phyloP scores from a whole-genome alignment of 1,284 basidiomycete genomes.

The Leccinum solheimii region DNA sequence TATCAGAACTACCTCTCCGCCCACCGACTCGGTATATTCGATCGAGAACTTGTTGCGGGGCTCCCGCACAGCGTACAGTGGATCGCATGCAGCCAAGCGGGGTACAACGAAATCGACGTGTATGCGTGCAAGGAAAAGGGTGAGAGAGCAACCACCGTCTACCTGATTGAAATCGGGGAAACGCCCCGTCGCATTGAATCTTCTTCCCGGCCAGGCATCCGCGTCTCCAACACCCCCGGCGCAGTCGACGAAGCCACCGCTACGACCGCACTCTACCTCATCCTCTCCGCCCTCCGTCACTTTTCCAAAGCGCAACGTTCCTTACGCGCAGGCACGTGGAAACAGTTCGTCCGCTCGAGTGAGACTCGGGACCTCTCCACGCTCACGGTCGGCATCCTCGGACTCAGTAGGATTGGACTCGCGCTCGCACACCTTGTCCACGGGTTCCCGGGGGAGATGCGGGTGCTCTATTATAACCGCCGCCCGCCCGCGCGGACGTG shows the following conservation, averaged over 20 bases:
- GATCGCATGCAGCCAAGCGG: slow-evolving; percentile 79
- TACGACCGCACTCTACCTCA: slow-evolving; percentile 82
- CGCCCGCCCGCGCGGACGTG: slow-evolving; percentile 42
- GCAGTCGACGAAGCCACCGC: slow-evolving; percentile 78
- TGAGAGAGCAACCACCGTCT: slow-evolving; percentile 26
- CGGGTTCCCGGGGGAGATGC: slow-evolving; percentile 71
- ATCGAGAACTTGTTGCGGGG: slow-evolving; percentile 68
- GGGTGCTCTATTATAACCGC: slow-evolving; percentile 82
- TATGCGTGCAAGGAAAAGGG: slow-evolving; percentile 70
- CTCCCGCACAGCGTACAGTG: slow-evolving; percentile 69
- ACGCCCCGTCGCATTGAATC: no score
- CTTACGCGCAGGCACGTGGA: slow-evolving; percentile 43
- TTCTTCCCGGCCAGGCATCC: slow-evolving; percentile 57
- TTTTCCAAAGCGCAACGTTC: slow-evolving; percentile 74
- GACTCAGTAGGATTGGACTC: slow-evolving; percentile 85
- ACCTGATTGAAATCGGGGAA: not conserved
- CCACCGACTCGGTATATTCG: slow-evolving; percentile 70
- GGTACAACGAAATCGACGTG: slow-evolving; percentile 84
- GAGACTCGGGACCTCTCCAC: slow-evolving; percentile 72
- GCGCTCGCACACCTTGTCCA: slow-evolving; percentile 66
- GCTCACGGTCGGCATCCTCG: slow-evolving; percentile 81
- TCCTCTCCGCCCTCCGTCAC: slow-evolving; percentile 79
- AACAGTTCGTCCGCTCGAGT: slow-evolving; percentile 35
- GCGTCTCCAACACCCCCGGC: slow-evolving; percentile 87
- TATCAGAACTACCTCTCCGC: slow-evolving; percentile 74